Percentiles rank a stretch among this genome's conserved stretches.
These are phyloP conservation scores for Andrographis paniculata DNA, from an alignment of 305 asterid species.

Conservation along the genomic window DNA sequence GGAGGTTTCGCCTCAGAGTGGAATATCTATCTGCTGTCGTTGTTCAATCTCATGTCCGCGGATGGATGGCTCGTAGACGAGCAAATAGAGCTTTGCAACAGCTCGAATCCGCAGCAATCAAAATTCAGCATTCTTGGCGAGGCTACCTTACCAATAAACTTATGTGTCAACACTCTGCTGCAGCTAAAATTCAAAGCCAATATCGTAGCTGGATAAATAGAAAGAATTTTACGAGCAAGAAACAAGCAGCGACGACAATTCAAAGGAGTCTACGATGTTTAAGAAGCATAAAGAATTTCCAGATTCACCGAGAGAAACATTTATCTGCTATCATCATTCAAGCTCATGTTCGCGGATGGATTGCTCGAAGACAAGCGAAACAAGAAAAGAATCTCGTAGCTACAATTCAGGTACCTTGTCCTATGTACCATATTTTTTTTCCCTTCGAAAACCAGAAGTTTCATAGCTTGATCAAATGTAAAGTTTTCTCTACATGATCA, in stretches of 20 bases:
- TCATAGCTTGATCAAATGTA: neutral
- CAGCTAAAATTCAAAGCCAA: constrained; percentile 64
- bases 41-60: constrained; percentile 64
- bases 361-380: constrained; percentile 39
- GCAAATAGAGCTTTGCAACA: no score
- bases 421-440: no score
- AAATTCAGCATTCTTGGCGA: constrained; percentile 50
- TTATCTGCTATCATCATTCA: constrained; percentile 51
- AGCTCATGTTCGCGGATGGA: constrained; percentile 65
- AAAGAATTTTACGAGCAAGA: constrained; percentile 34
- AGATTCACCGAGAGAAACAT: constrained; percentile 31
- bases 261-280: constrained; percentile 46
- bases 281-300: constrained; percentile 34
- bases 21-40: constrained; percentile 31
- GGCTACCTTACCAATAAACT: constrained; percentile 25
- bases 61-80: constrained; percentile 57
- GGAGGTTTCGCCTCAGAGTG: no score
- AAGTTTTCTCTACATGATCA: no score
- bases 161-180: constrained; percentile 45
- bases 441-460: constrained; percentile 6
- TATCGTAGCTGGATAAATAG: constrained; percentile 55
- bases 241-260: constrained; percentile 37
- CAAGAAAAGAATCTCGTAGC: constrained; percentile 28
- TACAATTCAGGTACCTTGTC: constrained; percentile 52
- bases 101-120: no score